A percentile compares a stretch with the other conserved stretches of the same genome.
Conservation (phyloP, 2,329 filamentous ascomycete species). For the Cadophora sp. region DNA sequence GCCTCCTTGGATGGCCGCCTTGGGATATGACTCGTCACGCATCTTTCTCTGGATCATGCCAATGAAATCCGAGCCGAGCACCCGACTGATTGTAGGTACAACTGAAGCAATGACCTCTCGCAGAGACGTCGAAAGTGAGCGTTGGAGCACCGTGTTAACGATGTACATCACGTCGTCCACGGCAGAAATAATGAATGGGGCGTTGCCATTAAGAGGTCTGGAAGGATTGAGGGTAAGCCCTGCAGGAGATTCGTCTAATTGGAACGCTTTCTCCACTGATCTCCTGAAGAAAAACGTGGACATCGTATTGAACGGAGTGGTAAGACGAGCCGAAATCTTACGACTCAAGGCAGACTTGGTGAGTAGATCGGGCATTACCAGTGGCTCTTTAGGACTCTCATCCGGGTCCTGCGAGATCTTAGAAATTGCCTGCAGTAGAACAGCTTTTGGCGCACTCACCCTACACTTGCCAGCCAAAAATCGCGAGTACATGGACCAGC, state of each 20-base stretch:
- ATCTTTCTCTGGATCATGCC: conserved; percentile 98
- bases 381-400: conserved; percentile 58
- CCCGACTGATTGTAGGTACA: conserved; percentile 77
- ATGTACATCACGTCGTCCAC: conserved; percentile 99
- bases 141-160: conserved; percentile 87
- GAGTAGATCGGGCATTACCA: conserved; percentile 77
- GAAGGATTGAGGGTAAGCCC: conserved; percentile 80
- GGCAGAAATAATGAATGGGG: conserved; percentile 91
- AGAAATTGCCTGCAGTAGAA: conserved; percentile 42
- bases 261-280: conserved; percentile 96
- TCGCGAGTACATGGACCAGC: conserved; percentile 90
- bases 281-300: conserved; percentile 96
- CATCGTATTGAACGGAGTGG: conserved; percentile 86
- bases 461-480: conserved; percentile 88
- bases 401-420: conserved; percentile 56
- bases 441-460: conserved; percentile 56
- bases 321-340: conserved; percentile 78
- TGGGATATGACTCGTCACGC: conserved; percentile 94
- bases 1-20: conserved; percentile 76
- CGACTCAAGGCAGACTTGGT: conserved; percentile 78
- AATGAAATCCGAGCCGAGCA: conserved; percentile 89
- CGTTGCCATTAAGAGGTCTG: conserved; percentile 74
- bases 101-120: conserved; percentile 78
- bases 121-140: conserved; percentile 86
- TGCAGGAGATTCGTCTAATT: conserved; percentile 86